Conservation (phyloP, 2,329 filamentous ascomycete species). For the Lecanicillium sp. region DNA sequence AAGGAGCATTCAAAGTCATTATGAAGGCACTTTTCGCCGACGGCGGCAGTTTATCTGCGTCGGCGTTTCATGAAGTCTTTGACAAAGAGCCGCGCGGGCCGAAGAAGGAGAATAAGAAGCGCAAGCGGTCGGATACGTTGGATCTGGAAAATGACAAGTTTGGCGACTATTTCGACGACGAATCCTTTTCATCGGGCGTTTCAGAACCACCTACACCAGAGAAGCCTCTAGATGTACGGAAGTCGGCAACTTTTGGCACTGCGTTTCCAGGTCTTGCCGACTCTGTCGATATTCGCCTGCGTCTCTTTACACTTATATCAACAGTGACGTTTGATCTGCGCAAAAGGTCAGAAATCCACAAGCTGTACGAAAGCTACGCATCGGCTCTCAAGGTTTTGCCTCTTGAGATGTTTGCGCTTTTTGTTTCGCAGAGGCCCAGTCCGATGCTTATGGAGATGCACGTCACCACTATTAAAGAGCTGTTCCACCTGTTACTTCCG, state of each 20-base stretch:
- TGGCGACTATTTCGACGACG: constrained; percentile 52
- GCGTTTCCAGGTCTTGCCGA: constrained; percentile 31
- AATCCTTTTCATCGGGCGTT: constrained; percentile 38
- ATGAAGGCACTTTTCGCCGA: constrained; percentile 61
- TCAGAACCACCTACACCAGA: constrained; percentile 38
- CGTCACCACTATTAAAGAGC: constrained; percentile 35
- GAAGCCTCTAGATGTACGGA: constrained; percentile 21
- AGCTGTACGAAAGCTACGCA: constrained; percentile 51
- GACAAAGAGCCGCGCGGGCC: constrained; percentile 46
- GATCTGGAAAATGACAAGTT: constrained; percentile 53
- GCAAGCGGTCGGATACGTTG: constrained; percentile 38
- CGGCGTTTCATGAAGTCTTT: constrained; percentile 59
- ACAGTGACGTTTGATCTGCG: constrained; percentile 38
- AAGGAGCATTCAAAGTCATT: constrained; percentile 42
- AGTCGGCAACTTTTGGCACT: constrained; percentile 13
- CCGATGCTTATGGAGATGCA: constrained; percentile 28
- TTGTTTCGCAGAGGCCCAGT: constrained; percentile 32
- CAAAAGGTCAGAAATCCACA: constrained; percentile 31
- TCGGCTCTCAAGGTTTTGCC: constrained; percentile 50
- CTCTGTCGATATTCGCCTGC: constrained; percentile 52
- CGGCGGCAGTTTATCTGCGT: constrained; percentile 43
- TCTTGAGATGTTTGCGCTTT: constrained; percentile 46
- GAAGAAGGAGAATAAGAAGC: constrained; percentile 34
- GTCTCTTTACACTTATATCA: constrained; percentile 50
- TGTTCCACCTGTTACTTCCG: constrained; percentile 37